Evolutionary conservation across 371 early-diverging fungal species (phyloP).

Genomic region (Chytridium lagenaria): DNA sequence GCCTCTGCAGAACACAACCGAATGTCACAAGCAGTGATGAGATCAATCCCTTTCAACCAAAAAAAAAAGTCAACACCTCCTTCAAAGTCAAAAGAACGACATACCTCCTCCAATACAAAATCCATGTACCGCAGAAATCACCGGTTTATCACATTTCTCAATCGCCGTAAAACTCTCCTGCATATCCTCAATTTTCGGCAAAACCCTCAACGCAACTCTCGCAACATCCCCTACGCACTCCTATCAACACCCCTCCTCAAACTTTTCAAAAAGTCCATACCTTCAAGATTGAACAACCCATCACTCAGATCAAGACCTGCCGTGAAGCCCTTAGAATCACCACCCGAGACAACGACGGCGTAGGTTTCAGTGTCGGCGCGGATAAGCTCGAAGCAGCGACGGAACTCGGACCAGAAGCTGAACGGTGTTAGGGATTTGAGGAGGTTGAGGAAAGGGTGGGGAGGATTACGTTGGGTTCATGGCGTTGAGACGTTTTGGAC

Average conservation of each 20-base stretch:
- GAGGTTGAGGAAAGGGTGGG: neutral
- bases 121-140: conserved; percentile 88
- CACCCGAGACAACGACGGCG: conserved; percentile 74
- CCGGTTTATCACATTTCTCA: conserved; percentile 85
- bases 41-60: conserved; percentile 70
- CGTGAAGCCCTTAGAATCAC: conserved; percentile 78
- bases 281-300: neutral
- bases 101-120: conserved; percentile 87
- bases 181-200: conserved; percentile 27
- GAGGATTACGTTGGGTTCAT: conserved; percentile 65
- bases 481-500: conserved; percentile 82
- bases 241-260: neutral
- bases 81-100: conserved; percentile 7
- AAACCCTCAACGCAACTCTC: conserved; percentile 40
- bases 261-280: too few species aligned
- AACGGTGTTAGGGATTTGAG: neutral
- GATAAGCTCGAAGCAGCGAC: conserved; percentile 63
- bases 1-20: conserved; percentile 83
- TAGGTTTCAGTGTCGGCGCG: conserved; percentile 68
- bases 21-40: conserved; percentile 91
- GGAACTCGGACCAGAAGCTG: conserved; percentile 64
- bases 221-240: conserved; percentile 32
- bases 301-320: conserved; percentile 81
- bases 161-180: conserved; percentile 65
- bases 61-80: neutral